Base-by-base conservation (phyloP, 2,329 filamentous ascomycete species). In the Colletotrichum liaoningense region DNA sequence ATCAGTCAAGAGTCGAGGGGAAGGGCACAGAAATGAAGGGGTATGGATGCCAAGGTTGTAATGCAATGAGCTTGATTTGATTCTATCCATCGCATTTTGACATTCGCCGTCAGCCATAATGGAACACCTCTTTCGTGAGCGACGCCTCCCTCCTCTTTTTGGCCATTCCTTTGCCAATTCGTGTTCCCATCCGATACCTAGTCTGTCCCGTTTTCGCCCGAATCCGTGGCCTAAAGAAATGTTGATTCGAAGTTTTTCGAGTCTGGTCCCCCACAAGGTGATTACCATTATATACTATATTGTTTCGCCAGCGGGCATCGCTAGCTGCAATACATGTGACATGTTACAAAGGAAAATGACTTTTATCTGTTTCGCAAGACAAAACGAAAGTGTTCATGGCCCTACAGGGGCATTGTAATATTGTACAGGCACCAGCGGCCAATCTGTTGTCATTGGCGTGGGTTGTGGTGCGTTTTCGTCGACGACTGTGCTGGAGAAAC, bases 401-500 rank as follows among this genome's bases (percentile, higher is more conserved):
- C 74, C 74, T 19, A 74, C 68, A 35, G 74, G 74, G 57, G 74
- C 59, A 46, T 74, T 73, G 67, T 75, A 77, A 35, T 77, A 78
- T 69, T 78, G 77, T 67, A 78, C 74, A 62, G 75, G 77, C 62
- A 78, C 73, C 74, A 77, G 72, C 14, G 77, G 74, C 77, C 77
- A 78, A 59, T 77, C 76, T 54, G 77, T 72, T 42, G 76, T 65
- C 22, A 78, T 73, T 5, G 75, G 66, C 55, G 75, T 64, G 65
- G 76, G 64, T 67, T 63, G 42, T 57, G 73, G 62, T 66, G 73
- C 65, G 46, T 75, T 74, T 49, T 83, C 81, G 57, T 82, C 80
- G 24, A 83, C 77, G 24, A 83, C 79, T 26, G 81, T 77, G 26
- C 81, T 80, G 28, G 80, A 76, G 35, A 85, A 79, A 68, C 79